These are phyloP conservation scores for Coemansia interrupta DNA, from an alignment of 192 early-diverging fungal species.

Conservation along the genomic window DNA sequence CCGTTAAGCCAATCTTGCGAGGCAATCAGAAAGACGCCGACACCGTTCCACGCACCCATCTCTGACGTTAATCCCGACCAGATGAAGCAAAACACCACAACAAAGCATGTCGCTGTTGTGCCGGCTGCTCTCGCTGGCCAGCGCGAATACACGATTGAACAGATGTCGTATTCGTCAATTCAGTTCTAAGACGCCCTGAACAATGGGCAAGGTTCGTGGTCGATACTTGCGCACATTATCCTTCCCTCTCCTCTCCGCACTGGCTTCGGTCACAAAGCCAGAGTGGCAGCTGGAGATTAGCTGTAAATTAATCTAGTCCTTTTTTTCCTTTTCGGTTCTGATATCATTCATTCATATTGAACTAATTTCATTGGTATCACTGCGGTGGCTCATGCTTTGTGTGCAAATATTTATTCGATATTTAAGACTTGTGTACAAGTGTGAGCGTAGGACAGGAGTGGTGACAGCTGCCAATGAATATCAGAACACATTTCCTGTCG, in stretches of 20 bases:
- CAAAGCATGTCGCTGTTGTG: slow-evolving; percentile 33
- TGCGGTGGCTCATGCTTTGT: no score
- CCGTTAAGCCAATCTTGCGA: neutral
- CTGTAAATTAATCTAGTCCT: neutral
- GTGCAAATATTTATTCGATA: no score
- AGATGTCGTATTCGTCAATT: slow-evolving; percentile 16
- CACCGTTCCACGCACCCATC: slow-evolving; percentile 4
- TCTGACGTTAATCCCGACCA: slow-evolving; percentile 11
- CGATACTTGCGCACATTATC: neutral
- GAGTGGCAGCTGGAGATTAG: neutral
- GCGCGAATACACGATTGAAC: slow-evolving; percentile 49
- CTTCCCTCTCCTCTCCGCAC: no score
- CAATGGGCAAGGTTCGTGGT: neutral
- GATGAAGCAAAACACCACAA: slow-evolving; percentile 3
- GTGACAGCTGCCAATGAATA: neutral
- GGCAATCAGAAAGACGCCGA: neutral
- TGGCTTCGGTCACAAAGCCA: neutral
- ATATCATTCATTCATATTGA: neutral
- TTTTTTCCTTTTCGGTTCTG: neutral
- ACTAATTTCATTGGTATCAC: neutral
- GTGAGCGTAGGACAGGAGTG: no score
- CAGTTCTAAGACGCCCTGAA: slow-evolving; percentile 6
- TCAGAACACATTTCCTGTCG: neutral
- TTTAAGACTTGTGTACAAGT: no score
- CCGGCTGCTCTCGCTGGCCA: slow-evolving; percentile 19